Percentiles rank a stretch among this genome's conserved stretches.
phyloP scores from a whole-genome alignment of 495 filamentous ascomycete species.

The Tirmania nivea region DNA sequence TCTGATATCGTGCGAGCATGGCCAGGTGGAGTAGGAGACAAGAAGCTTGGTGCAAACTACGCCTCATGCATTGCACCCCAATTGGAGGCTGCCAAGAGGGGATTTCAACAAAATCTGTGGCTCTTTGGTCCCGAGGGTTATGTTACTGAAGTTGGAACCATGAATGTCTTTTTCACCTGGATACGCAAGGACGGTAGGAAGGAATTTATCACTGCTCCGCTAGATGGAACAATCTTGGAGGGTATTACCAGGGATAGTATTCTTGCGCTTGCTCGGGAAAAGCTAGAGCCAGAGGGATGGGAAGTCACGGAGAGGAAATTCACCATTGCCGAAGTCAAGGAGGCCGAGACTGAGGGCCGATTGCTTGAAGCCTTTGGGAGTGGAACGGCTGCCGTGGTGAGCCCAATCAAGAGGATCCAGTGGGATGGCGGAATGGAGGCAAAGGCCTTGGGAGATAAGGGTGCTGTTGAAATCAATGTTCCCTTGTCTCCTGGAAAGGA shows the following conservation, averaged over 20 bases:
- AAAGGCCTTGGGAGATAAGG: conserved; percentile 9
- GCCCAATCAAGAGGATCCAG: conserved; percentile 65
- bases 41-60: conserved; percentile 96
- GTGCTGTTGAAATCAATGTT: conserved; percentile 9
- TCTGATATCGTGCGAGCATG: conserved; percentile 89
- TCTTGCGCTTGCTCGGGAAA: conserved; percentile 59
- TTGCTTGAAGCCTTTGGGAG: conserved; percentile 82
- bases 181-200: conserved; percentile 65
- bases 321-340: conserved; percentile 60
- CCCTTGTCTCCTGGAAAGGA: conserved; percentile 42
- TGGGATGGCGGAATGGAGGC: conserved; percentile 64
- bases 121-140: conserved; percentile 85
- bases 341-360: conserved; percentile 63
- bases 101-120: conserved; percentile 97
- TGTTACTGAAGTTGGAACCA: conserved; percentile 90
- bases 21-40: conserved; percentile 91
- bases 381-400: conserved; percentile 70
- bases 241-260: conserved; percentile 84
- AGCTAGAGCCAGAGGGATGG: conserved; percentile 71
- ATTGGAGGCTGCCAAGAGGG: conserved; percentile 63
- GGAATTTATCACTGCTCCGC: conserved; percentile 72
- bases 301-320: conserved; percentile 67
- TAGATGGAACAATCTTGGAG: conserved; percentile 93
- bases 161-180: conserved; percentile 85
- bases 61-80: conserved; percentile 90